Percentiles rank a stretch among this genome's conserved stretches.
These are phyloP conservation scores for Entomortierella beljakovae DNA, from an alignment of 192 early-diverging fungal species.

Conservation along the genomic window DNA sequence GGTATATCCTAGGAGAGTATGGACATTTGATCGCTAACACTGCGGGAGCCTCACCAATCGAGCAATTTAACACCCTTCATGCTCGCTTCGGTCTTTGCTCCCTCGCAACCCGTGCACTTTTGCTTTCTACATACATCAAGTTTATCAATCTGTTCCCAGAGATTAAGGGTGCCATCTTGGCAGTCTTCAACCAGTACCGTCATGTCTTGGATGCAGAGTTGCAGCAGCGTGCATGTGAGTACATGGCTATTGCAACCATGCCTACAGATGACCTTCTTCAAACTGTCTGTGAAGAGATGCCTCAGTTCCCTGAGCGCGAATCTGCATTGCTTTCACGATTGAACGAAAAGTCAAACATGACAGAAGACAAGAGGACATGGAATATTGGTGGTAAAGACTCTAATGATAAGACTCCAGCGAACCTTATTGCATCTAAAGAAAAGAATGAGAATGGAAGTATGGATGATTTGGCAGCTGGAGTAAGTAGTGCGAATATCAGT, in stretches of 20 bases:
- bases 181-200: conserved; percentile 89
- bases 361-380: conserved; percentile 97
- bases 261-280: conserved; percentile 91
- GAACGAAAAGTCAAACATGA: conserved; percentile 88
- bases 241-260: conserved; percentile 86
- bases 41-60: conserved; percentile 86
- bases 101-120: conserved; percentile 80
- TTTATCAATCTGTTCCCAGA: conserved; percentile 99
- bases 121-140: conserved; percentile 95
- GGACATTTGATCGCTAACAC: conserved; percentile 95
- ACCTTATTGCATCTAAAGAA: conserved; percentile 47
- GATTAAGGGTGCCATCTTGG: conserved; percentile 88
- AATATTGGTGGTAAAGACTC: conserved; percentile 89
- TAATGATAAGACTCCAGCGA: conserved; percentile 71
- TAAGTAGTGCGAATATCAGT: conserved; percentile 20
- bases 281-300: conserved; percentile 98
- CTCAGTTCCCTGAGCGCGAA: conserved; percentile 94
- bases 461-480: conserved; percentile 30
- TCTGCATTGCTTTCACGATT: conserved; percentile 87
- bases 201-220: conserved; percentile 94
- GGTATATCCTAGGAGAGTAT: conserved; percentile 97
- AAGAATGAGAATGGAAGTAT: conserved; percentile 47
- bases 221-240: conserved; percentile 98
- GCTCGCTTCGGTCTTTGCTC: conserved; percentile 88
- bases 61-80: conserved; percentile 96